A percentile compares a stretch with the other conserved stretches of the same genome.
Conservation (phyloP, 768 basidiomycete species). For the Leccinum variicolor region DNA sequence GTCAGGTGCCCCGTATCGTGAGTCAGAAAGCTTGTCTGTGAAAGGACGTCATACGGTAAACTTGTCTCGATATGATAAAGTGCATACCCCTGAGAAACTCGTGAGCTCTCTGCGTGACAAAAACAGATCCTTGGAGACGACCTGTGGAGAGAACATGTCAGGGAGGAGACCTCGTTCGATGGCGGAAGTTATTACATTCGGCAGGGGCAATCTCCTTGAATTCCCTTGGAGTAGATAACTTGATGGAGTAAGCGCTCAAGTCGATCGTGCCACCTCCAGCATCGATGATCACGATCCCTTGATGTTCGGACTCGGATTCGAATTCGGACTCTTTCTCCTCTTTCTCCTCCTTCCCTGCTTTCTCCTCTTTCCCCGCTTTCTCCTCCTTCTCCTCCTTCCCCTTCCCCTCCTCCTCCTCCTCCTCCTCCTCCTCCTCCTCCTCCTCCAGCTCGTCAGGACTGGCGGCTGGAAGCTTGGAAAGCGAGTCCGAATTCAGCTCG, state of each 20-base stretch:
- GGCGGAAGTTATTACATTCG: conserved; percentile 19
- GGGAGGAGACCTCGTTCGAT: neutral
- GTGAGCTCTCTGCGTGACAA: conserved; percentile 31
- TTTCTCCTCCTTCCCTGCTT: too few relatives aligned
- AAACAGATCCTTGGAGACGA: conserved; percentile 36
- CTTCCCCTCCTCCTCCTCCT: too few relatives aligned
- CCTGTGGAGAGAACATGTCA: conserved; percentile 28
- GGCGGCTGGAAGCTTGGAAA: conserved; percentile 6
- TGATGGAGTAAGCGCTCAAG: conserved; percentile 35
- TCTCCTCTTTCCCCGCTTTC: too few relatives aligned
- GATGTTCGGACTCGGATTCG: conserved; percentile 35
- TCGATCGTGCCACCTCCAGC: conserved; percentile 41
- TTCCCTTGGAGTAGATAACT: conserved; percentile 12
- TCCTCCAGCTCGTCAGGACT: neutral
- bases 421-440: neutral
- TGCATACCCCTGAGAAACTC: conserved; percentile 27
- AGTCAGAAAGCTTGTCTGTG: conserved; percentile 29
- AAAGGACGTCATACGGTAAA: neutral
- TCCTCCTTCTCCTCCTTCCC: too few relatives aligned
- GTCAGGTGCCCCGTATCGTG: conserved; percentile 26
- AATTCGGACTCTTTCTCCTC: conserved; percentile 19
- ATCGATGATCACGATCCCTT: conserved; percentile 43
- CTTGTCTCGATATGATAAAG: neutral
- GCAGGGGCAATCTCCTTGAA: conserved; percentile 36
- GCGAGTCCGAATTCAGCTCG: conserved; percentile 34